phyloP scores from a whole-genome alignment of 2,329 filamentous ascomycete genomes.

The Pseudocercospora eumusae region DNA sequence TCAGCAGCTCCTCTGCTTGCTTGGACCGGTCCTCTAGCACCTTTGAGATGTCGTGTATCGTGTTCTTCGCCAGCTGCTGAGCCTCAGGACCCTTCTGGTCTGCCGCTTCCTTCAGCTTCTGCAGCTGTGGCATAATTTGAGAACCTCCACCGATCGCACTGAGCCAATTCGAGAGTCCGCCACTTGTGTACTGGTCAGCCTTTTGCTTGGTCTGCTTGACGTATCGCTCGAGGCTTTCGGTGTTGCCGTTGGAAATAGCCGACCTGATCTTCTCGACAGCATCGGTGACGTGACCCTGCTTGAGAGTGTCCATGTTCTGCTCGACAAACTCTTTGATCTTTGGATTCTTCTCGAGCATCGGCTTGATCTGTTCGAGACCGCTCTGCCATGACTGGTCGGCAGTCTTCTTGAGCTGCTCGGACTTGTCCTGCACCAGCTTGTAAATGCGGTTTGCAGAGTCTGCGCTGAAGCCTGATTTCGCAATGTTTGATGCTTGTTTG shows the following conservation, averaged over 20 bases:
- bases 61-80: constrained; percentile 68
- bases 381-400: constrained; percentile 72
- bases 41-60: constrained; percentile 63
- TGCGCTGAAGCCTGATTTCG: constrained; percentile 62
- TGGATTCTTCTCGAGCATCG: constrained; percentile 74
- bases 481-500: constrained; percentile 64
- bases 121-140: constrained; percentile 66
- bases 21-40: constrained; percentile 62
- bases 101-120: constrained; percentile 64
- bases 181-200: constrained; percentile 54
- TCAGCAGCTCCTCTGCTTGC: constrained; percentile 60
- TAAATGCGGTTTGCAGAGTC: constrained; percentile 58
- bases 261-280: constrained; percentile 64
- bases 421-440: constrained; percentile 69
- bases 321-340: constrained; percentile 71
- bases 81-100: constrained; percentile 70
- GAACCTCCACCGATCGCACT: constrained; percentile 64
- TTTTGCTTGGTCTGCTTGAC: constrained; percentile 61
- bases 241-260: constrained; percentile 63
- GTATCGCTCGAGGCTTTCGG: constrained; percentile 61
- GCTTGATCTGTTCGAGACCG: constrained; percentile 68
- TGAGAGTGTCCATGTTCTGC: constrained; percentile 68
- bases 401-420: constrained; percentile 64
- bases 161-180: constrained; percentile 60
- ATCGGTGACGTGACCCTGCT: constrained; percentile 65